Percentiles rank a stretch among this genome's conserved stretches.
These are phyloP conservation scores for Naganishia sp. DNA, from an alignment of 1,284 basidiomycete genomes.

Conservation along the genomic window DNA sequence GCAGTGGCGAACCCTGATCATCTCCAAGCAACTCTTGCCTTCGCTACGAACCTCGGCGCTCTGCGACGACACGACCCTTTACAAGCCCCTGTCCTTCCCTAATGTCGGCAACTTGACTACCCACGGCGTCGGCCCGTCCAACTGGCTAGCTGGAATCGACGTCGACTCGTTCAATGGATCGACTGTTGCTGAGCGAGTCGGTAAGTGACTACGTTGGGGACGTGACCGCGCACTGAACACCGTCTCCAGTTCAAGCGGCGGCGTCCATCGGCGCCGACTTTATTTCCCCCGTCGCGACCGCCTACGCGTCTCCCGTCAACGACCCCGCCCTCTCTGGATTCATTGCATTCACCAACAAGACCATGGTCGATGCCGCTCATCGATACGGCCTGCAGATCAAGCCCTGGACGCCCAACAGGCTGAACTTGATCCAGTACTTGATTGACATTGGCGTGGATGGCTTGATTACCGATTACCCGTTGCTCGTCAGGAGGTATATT, in stretches of 20 bases:
- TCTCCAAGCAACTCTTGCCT: slow-evolving; percentile 43
- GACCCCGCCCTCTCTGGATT: slow-evolving; percentile 60
- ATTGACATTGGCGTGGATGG: slow-evolving; percentile 67
- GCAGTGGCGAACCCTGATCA: slow-evolving; percentile 42
- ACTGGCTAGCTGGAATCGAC: slow-evolving; percentile 45
- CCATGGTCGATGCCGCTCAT: slow-evolving; percentile 69
- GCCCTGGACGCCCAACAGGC: slow-evolving; percentile 68
- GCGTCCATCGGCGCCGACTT: slow-evolving; percentile 66
- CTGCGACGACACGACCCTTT: slow-evolving; percentile 43
- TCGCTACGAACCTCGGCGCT: slow-evolving; percentile 45
- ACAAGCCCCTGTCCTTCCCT: slow-evolving; percentile 35
- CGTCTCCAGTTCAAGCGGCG: slow-evolving; percentile 59
- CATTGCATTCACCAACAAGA: slow-evolving; percentile 64
- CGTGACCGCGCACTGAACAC: background rate
- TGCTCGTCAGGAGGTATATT: slow-evolving; percentile 37
- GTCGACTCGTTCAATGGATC: slow-evolving; percentile 41
- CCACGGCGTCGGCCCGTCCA: slow-evolving; percentile 42
- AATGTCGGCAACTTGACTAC: slow-evolving; percentile 42
- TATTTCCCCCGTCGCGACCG: slow-evolving; percentile 64
- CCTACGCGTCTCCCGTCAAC: slow-evolving; percentile 50
- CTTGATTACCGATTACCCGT: slow-evolving; percentile 45
- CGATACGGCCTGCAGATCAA: slow-evolving; percentile 64
- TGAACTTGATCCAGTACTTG: slow-evolving; percentile 65
- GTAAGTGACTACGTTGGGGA: slow-evolving; percentile 10
- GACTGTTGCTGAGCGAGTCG: slow-evolving; percentile 41